Evolutionary conservation across 2,329 filamentous ascomycete species (phyloP).

Genomic region (Didymella arachidicola): DNA sequence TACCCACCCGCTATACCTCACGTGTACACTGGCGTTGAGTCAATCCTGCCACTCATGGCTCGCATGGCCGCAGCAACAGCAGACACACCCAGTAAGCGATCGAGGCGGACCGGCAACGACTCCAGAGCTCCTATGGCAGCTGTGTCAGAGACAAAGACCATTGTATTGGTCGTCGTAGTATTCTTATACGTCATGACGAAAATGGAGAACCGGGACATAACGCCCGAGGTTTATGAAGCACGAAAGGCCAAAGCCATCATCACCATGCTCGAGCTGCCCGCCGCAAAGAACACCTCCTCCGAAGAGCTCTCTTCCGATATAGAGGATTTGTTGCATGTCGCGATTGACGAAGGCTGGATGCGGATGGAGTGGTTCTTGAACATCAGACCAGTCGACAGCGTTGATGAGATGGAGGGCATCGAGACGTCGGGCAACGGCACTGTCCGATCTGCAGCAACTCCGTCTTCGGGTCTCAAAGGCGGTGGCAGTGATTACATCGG

Average conservation of each 20-base stretch:
- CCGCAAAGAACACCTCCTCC: slow-evolving; percentile 58
- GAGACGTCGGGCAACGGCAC: slow-evolving; percentile 31
- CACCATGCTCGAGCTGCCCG: slow-evolving; percentile 58
- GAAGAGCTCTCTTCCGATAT: slow-evolving; percentile 52
- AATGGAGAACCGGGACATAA: slow-evolving; percentile 42
- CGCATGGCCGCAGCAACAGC: slow-evolving; percentile 43
- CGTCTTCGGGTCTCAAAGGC: slow-evolving; percentile 52
- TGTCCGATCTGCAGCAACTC: slow-evolving; percentile 39
- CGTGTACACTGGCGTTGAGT: slow-evolving; percentile 74
- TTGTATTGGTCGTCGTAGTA: slow-evolving; percentile 65
- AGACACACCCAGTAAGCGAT: slow-evolving; percentile 56
- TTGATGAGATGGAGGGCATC: slow-evolving; percentile 40
- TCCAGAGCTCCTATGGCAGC: slow-evolving; percentile 15
- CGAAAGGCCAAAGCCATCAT: slow-evolving; percentile 58
- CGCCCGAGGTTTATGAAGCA: slow-evolving; percentile 42
- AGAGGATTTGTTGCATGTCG: slow-evolving; percentile 43
- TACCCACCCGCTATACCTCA: slow-evolving; percentile 72
- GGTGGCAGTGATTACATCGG: slow-evolving; percentile 57
- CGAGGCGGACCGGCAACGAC: slow-evolving; percentile 50
- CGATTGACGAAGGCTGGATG: slow-evolving; percentile 54
- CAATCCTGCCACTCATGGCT: slow-evolving; percentile 55
- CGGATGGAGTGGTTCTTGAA: slow-evolving; percentile 66
- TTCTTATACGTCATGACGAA: slow-evolving; percentile 67
- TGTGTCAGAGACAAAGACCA: slow-evolving; percentile 31
- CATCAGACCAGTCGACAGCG: slow-evolving; percentile 48